Conservation (phyloP, 441 rosid genomes). For the Eutrema salsugineum region DNA sequence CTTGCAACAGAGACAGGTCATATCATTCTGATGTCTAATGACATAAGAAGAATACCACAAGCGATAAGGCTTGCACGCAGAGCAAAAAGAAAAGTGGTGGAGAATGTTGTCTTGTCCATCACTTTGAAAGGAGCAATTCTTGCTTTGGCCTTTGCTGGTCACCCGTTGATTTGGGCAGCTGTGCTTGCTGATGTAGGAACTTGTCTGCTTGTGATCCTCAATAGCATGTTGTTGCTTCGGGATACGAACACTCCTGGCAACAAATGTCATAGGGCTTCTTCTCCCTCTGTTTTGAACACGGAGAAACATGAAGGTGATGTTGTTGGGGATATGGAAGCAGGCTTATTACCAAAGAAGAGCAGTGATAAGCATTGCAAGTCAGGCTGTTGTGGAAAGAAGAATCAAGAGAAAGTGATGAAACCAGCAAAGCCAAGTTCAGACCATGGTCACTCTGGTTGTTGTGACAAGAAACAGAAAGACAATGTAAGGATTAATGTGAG, state of each 20-base stretch:
- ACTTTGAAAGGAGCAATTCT: constrained; percentile 59
- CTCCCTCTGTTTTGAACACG: neutral
- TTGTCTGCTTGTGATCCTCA: constrained; percentile 68
- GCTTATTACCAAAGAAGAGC: neutral
- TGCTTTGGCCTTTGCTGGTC: constrained; percentile 64
- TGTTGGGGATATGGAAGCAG: constrained; percentile 25
- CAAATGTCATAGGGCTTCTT: constrained; percentile 27
- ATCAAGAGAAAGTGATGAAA: constrained; percentile 2
- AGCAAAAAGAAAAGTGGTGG: constrained; percentile 57
- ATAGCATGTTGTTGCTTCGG: constrained; percentile 65
- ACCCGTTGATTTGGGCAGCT: constrained; percentile 82
- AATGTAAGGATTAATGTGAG: neutral
- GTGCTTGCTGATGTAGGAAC: constrained; percentile 82
- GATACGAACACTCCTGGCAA: constrained; percentile 25
- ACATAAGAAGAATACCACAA: constrained; percentile 60
- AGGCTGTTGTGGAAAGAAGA: constrained; percentile 28
- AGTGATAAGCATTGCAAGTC: constrained; percentile 29
- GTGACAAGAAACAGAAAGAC: constrained; percentile 23
- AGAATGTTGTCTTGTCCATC: constrained; percentile 61
- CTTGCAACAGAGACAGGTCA: constrained; percentile 79
- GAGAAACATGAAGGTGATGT: constrained; percentile 13
- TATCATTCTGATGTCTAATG: constrained; percentile 74
- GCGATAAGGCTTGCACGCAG: constrained; percentile 54
- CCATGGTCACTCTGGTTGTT: constrained; percentile 28
- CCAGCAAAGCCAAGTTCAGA: neutral